phyloP scores from a whole-genome alignment of 2,329 filamentous ascomycete species.

The Pyrenophora teres region DNA sequence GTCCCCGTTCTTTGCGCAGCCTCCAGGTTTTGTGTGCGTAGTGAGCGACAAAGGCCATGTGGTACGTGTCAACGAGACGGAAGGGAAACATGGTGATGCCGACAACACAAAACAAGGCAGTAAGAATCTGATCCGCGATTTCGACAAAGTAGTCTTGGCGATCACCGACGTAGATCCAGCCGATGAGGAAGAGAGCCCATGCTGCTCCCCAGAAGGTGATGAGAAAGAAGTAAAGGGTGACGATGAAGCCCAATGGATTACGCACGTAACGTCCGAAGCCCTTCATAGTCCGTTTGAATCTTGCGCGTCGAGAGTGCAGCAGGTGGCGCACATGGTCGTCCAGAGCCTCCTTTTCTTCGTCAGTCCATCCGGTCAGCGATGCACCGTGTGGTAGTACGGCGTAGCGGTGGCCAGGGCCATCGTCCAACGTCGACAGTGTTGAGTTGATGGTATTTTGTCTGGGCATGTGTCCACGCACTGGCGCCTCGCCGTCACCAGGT shows the following conservation, averaged over 20 bases:
- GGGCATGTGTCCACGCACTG: slow-evolving; percentile 15
- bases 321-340: slow-evolving; percentile 88
- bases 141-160: slow-evolving; percentile 66
- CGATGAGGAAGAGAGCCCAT: slow-evolving; percentile 88
- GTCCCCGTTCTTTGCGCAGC: slow-evolving; percentile 62
- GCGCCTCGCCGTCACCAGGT: slow-evolving; percentile 20
- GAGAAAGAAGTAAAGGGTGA: slow-evolving; percentile 84
- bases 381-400: slow-evolving; percentile 78
- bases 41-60: slow-evolving; percentile 79
- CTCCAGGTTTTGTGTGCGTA: slow-evolving; percentile 71
- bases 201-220: slow-evolving; percentile 84
- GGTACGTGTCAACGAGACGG: slow-evolving; percentile 80
- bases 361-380: slow-evolving; percentile 74
- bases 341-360: slow-evolving; percentile 72
- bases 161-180: slow-evolving; percentile 80
- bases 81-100: slow-evolving; percentile 71
- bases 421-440: slow-evolving; percentile 41
- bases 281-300: slow-evolving; percentile 76
- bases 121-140: slow-evolving; percentile 62
- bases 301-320: slow-evolving; percentile 77
- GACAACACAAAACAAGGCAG: slow-evolving; percentile 65
- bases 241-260: slow-evolving; percentile 74
- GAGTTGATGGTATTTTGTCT: slow-evolving; percentile 38
- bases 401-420: slow-evolving; percentile 65
- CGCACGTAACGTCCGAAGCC: slow-evolving; percentile 81